phyloP scores from a whole-genome alignment of 169 alveolate genomes.

The Perkinsus olseni region DNA sequence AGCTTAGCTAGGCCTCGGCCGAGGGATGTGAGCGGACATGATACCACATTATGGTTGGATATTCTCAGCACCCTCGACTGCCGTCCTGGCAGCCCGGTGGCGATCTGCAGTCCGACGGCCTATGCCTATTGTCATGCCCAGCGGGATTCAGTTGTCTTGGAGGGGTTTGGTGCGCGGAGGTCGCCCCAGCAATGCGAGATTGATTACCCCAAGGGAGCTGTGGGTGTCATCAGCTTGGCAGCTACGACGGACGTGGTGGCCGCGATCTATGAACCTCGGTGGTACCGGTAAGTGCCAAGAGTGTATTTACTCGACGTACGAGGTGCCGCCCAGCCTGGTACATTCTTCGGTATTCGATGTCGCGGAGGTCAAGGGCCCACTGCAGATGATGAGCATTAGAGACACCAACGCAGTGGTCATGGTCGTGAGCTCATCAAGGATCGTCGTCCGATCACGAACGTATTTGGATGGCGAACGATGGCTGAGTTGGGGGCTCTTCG shows the following conservation, averaged over 20 bases:
- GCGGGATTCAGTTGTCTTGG: neutral
- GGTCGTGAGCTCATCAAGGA: neutral
- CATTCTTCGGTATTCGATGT: neutral
- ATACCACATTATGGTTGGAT: neutral
- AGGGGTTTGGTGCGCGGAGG: neutral
- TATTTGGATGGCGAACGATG: neutral
- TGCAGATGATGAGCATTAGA: neutral
- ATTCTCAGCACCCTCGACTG: neutral
- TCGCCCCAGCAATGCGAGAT: neutral
- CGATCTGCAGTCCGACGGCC: neutral
- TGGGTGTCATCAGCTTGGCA: neutral
- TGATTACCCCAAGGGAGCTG: neutral
- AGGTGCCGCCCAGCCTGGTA: neutral
- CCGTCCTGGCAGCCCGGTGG: neutral
- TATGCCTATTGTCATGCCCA: neutral
- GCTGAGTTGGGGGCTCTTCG: neutral
- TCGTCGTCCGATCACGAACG: neutral
- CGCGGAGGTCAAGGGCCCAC: neutral
- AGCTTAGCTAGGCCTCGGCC: neutral
- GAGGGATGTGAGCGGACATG: neutral
- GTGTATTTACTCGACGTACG: neutral
- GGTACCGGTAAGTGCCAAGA: neutral
- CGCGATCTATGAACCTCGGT: neutral
- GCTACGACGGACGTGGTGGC: neutral
- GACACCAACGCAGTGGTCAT: neutral